Percentiles rank a stretch among this genome's conserved stretches.
Evolutionary conservation across 2,329 filamentous ascomycete genomes (phyloP).

Genomic region (Orbilia oligospora): DNA sequence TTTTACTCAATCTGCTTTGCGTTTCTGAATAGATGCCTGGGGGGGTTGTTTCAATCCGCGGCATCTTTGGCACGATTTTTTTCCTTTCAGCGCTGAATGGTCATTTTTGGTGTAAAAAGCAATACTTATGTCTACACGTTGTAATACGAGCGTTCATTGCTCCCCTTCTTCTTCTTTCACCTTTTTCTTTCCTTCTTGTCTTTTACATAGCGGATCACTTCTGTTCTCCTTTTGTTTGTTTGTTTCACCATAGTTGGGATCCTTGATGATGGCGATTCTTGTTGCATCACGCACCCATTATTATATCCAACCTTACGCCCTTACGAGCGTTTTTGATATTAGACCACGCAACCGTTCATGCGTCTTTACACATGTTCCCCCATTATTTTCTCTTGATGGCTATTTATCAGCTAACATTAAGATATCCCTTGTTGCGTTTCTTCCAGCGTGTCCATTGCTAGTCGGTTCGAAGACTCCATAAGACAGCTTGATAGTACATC

Average conservation of each 20-base stretch:
- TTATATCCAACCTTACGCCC: background rate
- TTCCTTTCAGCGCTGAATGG: constrained; percentile 4
- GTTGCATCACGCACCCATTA: constrained; percentile 10
- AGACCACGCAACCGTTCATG: background rate
- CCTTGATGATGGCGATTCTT: background rate
- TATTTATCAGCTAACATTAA: constrained; percentile 2
- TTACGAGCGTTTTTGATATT: constrained; percentile 8
- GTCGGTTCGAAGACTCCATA: constrained; percentile 4
- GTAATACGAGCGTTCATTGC: constrained; percentile 12
- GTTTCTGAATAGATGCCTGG: background rate
- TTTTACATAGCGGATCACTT: background rate
- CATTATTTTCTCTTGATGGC: background rate
- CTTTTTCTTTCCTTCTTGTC: background rate
- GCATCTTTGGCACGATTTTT: constrained; percentile 10
- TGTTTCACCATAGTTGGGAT: background rate
- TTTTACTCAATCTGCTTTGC: background rate
- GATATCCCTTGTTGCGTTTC: constrained; percentile 11
- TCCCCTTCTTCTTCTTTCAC: background rate
- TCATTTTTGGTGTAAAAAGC: constrained; percentile 12
- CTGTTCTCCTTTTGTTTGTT: constrained; percentile 10
- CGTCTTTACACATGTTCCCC: background rate
- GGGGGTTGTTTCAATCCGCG: background rate
- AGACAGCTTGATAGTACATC: constrained; percentile 6
- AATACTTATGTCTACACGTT: constrained; percentile 13
- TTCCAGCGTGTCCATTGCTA: background rate